These are phyloP conservation scores for Aureobasidium leucospermi DNA, from an alignment of 2,329 filamentous ascomycete species.

Conservation along the genomic window DNA sequence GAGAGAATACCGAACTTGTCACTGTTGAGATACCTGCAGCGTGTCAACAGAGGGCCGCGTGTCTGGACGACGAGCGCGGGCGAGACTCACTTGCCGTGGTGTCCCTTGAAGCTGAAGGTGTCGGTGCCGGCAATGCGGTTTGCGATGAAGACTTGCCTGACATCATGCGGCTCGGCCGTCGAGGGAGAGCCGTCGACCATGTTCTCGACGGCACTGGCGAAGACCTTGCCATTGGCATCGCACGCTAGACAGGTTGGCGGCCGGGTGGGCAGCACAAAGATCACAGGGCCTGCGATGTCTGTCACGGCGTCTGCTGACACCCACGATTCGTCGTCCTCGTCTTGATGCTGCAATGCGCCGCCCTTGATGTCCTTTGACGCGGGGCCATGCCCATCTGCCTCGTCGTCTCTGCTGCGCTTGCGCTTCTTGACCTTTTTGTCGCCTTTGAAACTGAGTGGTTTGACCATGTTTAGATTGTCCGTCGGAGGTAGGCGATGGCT, in stretches of 20 bases:
- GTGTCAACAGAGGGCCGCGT: background rate
- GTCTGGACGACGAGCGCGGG: background rate
- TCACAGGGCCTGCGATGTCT: constrained; percentile 74
- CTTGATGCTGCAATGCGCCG: constrained; percentile 16
- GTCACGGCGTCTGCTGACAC: constrained; percentile 68
- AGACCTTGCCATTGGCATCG: constrained; percentile 81
- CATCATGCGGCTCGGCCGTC: constrained; percentile 92
- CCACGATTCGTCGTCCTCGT: constrained; percentile 77
- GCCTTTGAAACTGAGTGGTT: constrained; percentile 90
- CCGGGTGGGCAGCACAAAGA: constrained; percentile 73
- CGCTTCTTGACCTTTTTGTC: constrained; percentile 93
- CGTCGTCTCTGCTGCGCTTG: constrained; percentile 58
- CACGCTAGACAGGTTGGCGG: constrained; percentile 70
- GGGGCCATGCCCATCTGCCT: constrained; percentile 26
- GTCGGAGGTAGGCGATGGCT: constrained; percentile 2
- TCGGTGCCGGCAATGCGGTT: constrained; percentile 78
- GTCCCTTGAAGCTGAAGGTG: constrained; percentile 73
- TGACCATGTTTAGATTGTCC: constrained; percentile 57
- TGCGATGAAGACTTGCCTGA: constrained; percentile 91
- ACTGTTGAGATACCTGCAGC: constrained; percentile 67
- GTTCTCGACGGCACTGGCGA: constrained; percentile 75
- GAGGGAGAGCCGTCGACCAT: constrained; percentile 72
- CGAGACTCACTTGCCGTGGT: constrained; percentile 63
- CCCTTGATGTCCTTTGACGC: constrained; percentile 1
- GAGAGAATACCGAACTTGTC: constrained; percentile 74